Conservation (phyloP, 2,329 filamentous ascomycete genomes). For the Pyrenochaeta sp. region DNA sequence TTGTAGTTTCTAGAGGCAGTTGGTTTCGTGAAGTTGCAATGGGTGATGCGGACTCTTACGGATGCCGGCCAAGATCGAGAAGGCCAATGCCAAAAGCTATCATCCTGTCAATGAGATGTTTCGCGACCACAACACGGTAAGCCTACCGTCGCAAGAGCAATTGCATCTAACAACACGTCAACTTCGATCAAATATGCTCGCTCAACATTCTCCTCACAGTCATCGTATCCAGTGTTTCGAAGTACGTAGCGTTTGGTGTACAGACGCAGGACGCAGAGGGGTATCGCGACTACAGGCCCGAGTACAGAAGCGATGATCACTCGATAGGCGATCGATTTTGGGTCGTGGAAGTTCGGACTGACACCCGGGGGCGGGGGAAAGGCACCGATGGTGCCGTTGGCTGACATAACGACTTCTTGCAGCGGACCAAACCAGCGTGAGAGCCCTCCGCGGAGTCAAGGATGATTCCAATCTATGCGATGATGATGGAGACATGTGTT, state of each 20-base stretch:
- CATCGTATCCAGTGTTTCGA: slow-evolving; percentile 21
- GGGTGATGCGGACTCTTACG: slow-evolving; percentile 4
- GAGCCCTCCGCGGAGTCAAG: too few species aligned
- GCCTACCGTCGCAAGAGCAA: slow-evolving; percentile 17
- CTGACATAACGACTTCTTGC: too few species aligned
- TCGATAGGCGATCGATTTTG: slow-evolving; percentile 23
- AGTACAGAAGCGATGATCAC: slow-evolving; percentile 20
- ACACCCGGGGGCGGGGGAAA: too few species aligned
- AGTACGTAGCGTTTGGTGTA: slow-evolving; percentile 23
- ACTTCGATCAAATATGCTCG: too few species aligned
- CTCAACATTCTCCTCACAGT: slow-evolving; percentile 9
- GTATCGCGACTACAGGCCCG: slow-evolving; percentile 18
- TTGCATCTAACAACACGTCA: slow-evolving; percentile 5
- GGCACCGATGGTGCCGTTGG: too few species aligned
- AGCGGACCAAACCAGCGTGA: too few species aligned
- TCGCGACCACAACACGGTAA: not conserved
- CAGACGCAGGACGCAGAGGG: slow-evolving; percentile 17
- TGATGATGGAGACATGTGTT: too few species aligned
- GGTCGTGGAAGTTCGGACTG: too few species aligned
- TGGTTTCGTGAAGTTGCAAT: not conserved
- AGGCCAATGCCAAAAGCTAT: slow-evolving; percentile 16
- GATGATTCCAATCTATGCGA: too few species aligned
- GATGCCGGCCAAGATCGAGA: slow-evolving; percentile 14
- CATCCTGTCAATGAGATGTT: not conserved
- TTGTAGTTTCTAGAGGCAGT: slow-evolving; percentile 16